These are phyloP conservation scores for Edaphochlamys debaryana DNA, from an alignment of 139 green algal species.

Conservation along the genomic window DNA sequence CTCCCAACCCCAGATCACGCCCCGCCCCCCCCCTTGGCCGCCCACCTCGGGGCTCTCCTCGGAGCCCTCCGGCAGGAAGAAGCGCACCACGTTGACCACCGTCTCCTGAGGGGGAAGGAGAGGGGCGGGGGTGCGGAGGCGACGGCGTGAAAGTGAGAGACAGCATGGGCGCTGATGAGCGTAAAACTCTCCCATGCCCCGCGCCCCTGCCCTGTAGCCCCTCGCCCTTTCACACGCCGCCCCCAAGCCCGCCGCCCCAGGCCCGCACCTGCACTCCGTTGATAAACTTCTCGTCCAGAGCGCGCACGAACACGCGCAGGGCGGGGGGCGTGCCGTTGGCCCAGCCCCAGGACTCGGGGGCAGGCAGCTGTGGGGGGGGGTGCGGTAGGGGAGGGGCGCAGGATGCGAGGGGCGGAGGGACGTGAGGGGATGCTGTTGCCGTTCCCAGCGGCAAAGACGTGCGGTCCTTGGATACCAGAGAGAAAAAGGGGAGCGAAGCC, in stretches of 20 bases:
- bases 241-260: background rate
- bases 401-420: too few relatives aligned
- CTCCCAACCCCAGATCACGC: too few relatives aligned
- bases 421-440: too few relatives aligned
- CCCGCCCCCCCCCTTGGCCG: too few relatives aligned
- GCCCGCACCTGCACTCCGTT: slow-evolving; percentile 58
- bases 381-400: background rate
- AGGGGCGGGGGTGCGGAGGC: background rate
- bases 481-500: too few relatives aligned
- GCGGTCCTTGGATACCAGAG: too few relatives aligned
- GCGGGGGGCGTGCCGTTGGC: background rate
- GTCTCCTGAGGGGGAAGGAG: slow-evolving; percentile 49
- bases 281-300: slow-evolving; percentile 64
- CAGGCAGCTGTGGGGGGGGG: background rate
- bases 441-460: background rate
- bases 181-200: background rate
- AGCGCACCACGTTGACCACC: slow-evolving; percentile 60
- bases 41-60: slow-evolving; percentile 44
- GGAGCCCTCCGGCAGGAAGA: slow-evolving; percentile 58
- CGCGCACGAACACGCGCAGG: slow-evolving; percentile 42
- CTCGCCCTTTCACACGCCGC: too few relatives aligned
- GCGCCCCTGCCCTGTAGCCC: background rate
- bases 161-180: too few relatives aligned
- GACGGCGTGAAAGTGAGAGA: background rate
- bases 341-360: slow-evolving; percentile 57